These are phyloP conservation scores for Phellopilus nigrolimitatus DNA, from an alignment of 1,284 basidiomycete genomes.

Conservation along the genomic window DNA sequence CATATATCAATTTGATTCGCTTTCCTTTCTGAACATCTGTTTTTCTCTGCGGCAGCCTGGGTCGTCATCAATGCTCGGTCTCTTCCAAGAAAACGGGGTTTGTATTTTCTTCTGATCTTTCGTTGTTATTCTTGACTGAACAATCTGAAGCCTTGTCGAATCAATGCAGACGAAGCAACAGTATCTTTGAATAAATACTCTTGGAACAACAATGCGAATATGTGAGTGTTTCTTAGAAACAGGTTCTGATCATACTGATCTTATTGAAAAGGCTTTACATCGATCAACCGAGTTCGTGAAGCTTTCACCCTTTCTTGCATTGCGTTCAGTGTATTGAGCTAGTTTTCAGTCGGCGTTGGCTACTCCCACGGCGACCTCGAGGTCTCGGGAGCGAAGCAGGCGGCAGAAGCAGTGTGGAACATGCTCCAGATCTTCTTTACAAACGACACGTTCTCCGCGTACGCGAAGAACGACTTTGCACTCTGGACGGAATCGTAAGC, in stretches of 20 bases:
- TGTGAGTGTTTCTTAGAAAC: conserved; percentile 28
- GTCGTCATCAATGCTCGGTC: conserved; percentile 61
- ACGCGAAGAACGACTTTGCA: conserved; percentile 45
- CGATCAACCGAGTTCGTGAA: conserved; percentile 44
- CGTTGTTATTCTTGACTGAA: not conserved
- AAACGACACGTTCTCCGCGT: conserved; percentile 52
- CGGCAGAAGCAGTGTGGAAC: conserved; percentile 54
- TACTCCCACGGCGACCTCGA: conserved; percentile 51
- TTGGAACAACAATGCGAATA: conserved; percentile 62
- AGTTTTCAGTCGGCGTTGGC: conserved; percentile 43
- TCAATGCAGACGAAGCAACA: conserved; percentile 49
- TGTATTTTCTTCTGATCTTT: conserved; percentile 17
- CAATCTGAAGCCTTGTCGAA: conserved; percentile 48
- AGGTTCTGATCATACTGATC: not conserved
- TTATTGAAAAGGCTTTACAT: conserved; percentile 38
- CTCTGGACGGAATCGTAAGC: conserved; percentile 59
- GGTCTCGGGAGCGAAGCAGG: conserved; percentile 48
- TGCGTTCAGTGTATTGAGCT: not conserved
- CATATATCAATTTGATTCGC: too few species aligned
- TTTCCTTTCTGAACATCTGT: too few species aligned
- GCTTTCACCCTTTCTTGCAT: not conserved
- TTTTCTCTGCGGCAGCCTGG: conserved; percentile 41
- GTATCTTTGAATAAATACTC: conserved; percentile 54
- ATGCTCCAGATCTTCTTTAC: conserved; percentile 67
- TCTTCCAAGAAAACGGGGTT: conserved; percentile 57